Evolutionary conservation across 176 grass and related monocot genomes (phyloP), one percentile per base, ranked within the genome.

Genomic region (Microstegium vimineum): DNA sequence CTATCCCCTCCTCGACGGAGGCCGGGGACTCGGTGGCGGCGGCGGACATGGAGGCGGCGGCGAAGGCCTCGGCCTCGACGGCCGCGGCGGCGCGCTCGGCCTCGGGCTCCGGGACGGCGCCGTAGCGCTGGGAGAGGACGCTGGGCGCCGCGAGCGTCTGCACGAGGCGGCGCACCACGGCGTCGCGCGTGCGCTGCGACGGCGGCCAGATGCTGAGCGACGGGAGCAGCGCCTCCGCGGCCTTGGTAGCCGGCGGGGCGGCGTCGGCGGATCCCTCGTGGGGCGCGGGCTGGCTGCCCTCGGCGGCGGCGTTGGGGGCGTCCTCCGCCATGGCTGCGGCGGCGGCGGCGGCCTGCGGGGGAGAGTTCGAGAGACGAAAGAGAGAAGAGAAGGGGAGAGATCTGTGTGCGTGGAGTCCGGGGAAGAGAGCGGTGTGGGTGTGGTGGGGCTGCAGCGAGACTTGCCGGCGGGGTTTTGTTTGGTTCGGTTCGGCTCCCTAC

Each of bases 201-300:
- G 92, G 95, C 22, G 92, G 92, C 92, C 95, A 98, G 90, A 98
- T 93, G 74, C 86, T 94, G 62, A 94, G 83, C 70, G 86, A 89
- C 34, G 85, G 61, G 15, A 81, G 69, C 71, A 87, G 75, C 25
- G 81, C 69, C 84, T 81, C 84, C 56, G 42, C 12, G 4, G 34
- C 14, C 78, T 88, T 87, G 14, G 45, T 3, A 0, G 62, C 9
- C 5, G 74, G 41, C 52, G 73, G 4, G 23, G 80, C 13, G 1
- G 78, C 26, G 32, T 34, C 32, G 38, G 60, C 20, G 12, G 65
- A 14, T 78, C 26, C 25, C 63, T 88, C 82, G 1, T 41, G 1
- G 0, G 79, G 31, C 16, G 84, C 67, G 61, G 74, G 18, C 25
- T 86, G 60, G 74, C 13, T 23, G 22, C 4, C 66, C 69, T 76